phyloP scores from a whole-genome alignment of 139 green algal species.

The Micromonas commoda region DNA sequence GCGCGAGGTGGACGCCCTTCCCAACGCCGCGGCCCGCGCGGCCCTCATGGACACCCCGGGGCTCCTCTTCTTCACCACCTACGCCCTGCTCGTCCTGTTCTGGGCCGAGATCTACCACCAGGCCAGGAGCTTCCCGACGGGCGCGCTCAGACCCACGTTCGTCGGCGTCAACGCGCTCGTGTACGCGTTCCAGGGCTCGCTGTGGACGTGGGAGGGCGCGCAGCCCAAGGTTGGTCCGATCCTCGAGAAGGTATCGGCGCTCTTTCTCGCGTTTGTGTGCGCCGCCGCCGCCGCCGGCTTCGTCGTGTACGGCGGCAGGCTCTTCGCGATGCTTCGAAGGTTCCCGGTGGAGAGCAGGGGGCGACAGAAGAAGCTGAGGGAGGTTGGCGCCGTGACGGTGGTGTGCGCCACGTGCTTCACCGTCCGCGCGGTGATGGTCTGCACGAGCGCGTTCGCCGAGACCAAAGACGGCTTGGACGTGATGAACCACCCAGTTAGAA shows the following conservation, averaged over 20 bases:
- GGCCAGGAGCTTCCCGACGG: slow-evolving; percentile 70
- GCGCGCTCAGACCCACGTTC: slow-evolving; percentile 71
- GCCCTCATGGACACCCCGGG: slow-evolving; percentile 79
- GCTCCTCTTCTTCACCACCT: slow-evolving; percentile 96
- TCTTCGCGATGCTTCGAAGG: slow-evolving; percentile 86
- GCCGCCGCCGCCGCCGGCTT: too few species aligned
- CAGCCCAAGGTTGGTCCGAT: neutral
- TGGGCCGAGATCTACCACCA: slow-evolving; percentile 99
- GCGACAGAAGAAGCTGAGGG: slow-evolving; percentile 88
- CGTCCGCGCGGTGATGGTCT: slow-evolving; percentile 40
- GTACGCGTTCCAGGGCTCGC: slow-evolving; percentile 61
- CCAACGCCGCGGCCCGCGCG: slow-evolving; percentile 44
- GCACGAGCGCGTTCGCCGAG: neutral
- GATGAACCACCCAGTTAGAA: slow-evolving; percentile 37
- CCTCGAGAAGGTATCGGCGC: neutral
- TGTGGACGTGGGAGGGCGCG: slow-evolving; percentile 22
- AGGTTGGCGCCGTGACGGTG: slow-evolving; percentile 85
- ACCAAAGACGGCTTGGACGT: slow-evolving; percentile 50
- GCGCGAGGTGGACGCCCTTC: slow-evolving; percentile 39
- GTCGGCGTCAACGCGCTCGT: slow-evolving; percentile 75
- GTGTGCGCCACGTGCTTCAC: slow-evolving; percentile 89
- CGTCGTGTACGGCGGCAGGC: too few species aligned
- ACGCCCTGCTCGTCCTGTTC: slow-evolving; percentile 96
- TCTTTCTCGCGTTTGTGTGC: slow-evolving; percentile 71
- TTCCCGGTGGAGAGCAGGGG: slow-evolving; percentile 93